These are phyloP conservation scores for Solanum hybrid DNA, from an alignment of 305 asterid species.

Conservation along the genomic window DNA sequence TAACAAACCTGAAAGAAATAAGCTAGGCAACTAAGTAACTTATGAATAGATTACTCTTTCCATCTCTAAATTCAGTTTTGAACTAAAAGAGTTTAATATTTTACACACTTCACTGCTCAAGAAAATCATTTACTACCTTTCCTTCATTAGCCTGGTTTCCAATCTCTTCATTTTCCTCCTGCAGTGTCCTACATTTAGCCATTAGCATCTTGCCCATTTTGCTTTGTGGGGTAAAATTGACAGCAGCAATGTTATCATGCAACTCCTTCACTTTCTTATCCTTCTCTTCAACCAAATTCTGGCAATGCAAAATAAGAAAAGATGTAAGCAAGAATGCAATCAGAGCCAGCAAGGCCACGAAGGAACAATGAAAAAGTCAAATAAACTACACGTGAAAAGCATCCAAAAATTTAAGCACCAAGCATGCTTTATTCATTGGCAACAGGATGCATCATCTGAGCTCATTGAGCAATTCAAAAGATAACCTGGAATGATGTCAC, in stretches of 20 bases:
- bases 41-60: background rate
- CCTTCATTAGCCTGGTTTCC: slow-evolving; percentile 98
- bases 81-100: background rate
- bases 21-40: background rate
- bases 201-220: slow-evolving; percentile 94
- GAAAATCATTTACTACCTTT: slow-evolving; percentile 42
- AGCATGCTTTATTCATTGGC: background rate
- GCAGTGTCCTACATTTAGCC: slow-evolving; percentile 94
- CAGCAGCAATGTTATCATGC: slow-evolving; percentile 85
- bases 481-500: background rate
- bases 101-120: background rate
- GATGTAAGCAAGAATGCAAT: background rate
- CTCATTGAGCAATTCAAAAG: background rate
- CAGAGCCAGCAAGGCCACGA: background rate
- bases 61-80: background rate
- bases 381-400: background rate
- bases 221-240: slow-evolving; percentile 91
- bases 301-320: slow-evolving; percentile 1
- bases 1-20: background rate
- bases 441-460: background rate
- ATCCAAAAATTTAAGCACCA: background rate
- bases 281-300: slow-evolving; percentile 98
- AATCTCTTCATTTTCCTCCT: slow-evolving; percentile 94
- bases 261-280: slow-evolving; percentile 86
- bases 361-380: background rate